Base-by-base conservation (phyloP, 2,329 filamentous ascomycete genomes). In the Bipolaris gigantea region DNA sequence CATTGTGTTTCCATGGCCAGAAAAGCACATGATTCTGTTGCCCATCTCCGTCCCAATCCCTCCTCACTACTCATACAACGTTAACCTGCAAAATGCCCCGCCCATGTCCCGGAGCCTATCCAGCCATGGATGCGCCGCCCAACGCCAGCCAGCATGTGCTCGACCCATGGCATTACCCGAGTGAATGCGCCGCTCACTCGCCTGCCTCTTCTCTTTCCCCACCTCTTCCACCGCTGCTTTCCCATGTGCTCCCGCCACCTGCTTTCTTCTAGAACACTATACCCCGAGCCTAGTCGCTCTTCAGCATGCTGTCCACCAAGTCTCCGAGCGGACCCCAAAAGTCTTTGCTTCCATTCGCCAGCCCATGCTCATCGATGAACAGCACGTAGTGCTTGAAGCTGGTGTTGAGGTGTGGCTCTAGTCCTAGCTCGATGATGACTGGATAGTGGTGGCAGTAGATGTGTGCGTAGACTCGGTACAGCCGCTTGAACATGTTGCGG, bases 371-470 rank as follows among this genome's bases (percentile, higher is more conserved):
- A 75, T 99, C 92, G 65, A 99, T 92, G 77, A 99, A 99, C 55
- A 99, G 84, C 59, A 99, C 94, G 72, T 97, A 99, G 77, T 99
- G 94, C 83, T 99, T 99, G 85, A 99, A 99, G 78, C 91, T 96
- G 13, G 94, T 99, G 78, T 99, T 99, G 62, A 99, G 84, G 76
- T 99, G 94, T 40, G 95, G 92, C 77, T 99, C 94, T 54, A 99
- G 84, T 19, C 94, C 94, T 35, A 99, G 84, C 73, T 97, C 92
- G 55, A 95, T 89, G 64, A 99, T 89, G 63, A 99, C 92, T 33
- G 92, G 92, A 78, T 99, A 99, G 76, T 99, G 94, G 53, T 92
- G 90, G 84, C 96, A 97, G 81, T 99, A 99, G 57, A 99, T 86
- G 76, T 99, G 94, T 43, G 94, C 89, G 72, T 99, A 99, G 65